phyloP scores from a whole-genome alignment of 192 early-diverging fungal species.

The Podila verticillata region DNA sequence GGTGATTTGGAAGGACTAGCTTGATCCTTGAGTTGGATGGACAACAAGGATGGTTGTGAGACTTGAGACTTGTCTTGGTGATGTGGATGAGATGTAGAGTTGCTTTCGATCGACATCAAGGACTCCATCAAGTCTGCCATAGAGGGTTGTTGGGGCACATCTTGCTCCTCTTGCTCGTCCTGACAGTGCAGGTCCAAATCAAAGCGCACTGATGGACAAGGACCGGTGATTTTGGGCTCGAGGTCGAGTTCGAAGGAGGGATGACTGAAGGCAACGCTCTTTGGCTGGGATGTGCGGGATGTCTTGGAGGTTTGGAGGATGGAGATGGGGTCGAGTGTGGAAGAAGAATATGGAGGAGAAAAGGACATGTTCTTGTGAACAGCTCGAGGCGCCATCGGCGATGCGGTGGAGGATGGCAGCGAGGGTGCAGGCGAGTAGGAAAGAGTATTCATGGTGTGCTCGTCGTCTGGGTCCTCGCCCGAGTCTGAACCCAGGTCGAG shows the following conservation, averaged over 20 bases:
- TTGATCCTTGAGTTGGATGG: no score
- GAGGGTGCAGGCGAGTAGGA: neutral
- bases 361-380: conserved; percentile 20
- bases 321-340: conserved; percentile 16
- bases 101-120: neutral
- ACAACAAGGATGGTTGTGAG: neutral
- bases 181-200: conserved; percentile 3
- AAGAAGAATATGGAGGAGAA: conserved; percentile 6
- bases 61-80: neutral
- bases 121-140: neutral
- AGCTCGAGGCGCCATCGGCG: neutral
- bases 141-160: neutral
- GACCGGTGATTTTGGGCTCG: conserved; percentile 5
- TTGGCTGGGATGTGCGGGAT: neutral
- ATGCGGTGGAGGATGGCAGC: neutral
- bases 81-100: neutral
- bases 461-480: conserved; percentile 5
- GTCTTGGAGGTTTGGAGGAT: no score
- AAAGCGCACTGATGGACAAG: conserved; percentile 34
- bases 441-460: neutral
- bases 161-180: neutral
- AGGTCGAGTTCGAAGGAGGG: conserved; percentile 6
- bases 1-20: no score
- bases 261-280: neutral
- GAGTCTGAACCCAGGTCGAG: conserved; percentile 10